A percentile compares a stretch with the other conserved stretches of the same genome.
phyloP scores from a whole-genome alignment of 2,329 filamentous ascomycete genomes.

The Penicillium sp. region DNA sequence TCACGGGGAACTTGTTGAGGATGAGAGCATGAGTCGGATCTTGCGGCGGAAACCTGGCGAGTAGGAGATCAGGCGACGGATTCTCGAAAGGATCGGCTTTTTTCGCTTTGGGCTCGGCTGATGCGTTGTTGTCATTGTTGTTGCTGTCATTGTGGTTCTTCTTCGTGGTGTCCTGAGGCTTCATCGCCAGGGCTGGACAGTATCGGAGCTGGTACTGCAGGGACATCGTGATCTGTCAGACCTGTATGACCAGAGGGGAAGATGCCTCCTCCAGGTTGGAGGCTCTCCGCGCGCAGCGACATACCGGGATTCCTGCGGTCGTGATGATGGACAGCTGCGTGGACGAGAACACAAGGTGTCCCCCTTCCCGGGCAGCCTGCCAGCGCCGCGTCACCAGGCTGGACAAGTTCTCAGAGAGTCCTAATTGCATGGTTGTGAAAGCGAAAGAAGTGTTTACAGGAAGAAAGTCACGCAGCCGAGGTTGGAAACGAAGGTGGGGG shows the following conservation, averaged over 20 bases:
- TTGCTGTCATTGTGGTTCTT: no score
- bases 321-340: slow-evolving; percentile 36
- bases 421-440: slow-evolving; percentile 29
- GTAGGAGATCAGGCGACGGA: slow-evolving; percentile 38
- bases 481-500: slow-evolving; percentile 4
- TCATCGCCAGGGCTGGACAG: slow-evolving; percentile 44
- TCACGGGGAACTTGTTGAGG: slow-evolving; percentile 46
- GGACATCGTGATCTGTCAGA: no score
- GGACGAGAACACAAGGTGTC: slow-evolving; percentile 35
- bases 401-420: slow-evolving; percentile 31
- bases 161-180: slow-evolving; percentile 27
- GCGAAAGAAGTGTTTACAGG: slow-evolving; percentile 1
- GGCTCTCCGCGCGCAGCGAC: neutral
- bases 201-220: slow-evolving; percentile 44
- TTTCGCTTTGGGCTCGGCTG: slow-evolving; percentile 14
- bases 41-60: slow-evolving; percentile 34
- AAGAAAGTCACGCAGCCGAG: slow-evolving; percentile 5
- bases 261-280: neutral
- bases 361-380: slow-evolving; percentile 30
- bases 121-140: slow-evolving; percentile 6
- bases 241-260: neutral
- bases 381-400: slow-evolving; percentile 34
- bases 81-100: slow-evolving; percentile 43
- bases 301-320: slow-evolving; percentile 31
- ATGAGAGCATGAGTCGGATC: slow-evolving; percentile 38